Base-by-base conservation (phyloP, 495 filamentous ascomycete genomes). In the Chaetomidium leptoderma region DNA sequence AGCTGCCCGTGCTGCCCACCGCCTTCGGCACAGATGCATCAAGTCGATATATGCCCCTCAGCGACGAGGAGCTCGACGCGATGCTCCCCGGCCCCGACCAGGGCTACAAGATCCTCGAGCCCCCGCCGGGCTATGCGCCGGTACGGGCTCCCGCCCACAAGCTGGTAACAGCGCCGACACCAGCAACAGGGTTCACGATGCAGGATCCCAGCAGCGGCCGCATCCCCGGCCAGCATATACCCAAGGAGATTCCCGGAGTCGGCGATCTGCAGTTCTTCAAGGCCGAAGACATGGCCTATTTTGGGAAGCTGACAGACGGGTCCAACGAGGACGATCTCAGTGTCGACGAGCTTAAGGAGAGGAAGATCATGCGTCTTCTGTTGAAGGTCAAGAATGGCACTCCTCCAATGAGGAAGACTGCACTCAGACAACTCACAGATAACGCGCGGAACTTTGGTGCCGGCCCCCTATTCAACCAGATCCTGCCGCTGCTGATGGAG, bases 301-400 rank as follows among this genome's bases (percentile, higher is more conserved):
- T 99, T 64, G 92, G 93, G 53, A 99, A 97, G 78, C 80, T 99
- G 21, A 91, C 95, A 43, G 95, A 97, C 68, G 90, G 88, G 16
- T 85, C 85, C n/a, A 90, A 99, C 66, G 95, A 99, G 69, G 91
- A 90, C 62, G 78, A 84, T 35, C 85, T 99, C 77, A 89, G 83
- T 39, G 90, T 97, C 13, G 95, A 99, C 26, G 93, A 97, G 67
- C 75, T 99, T 58, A 97, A 97, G 70, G 92, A 99, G 74, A 81
- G 95, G 43, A 99, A 99, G 74, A 99, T 99, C 68, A 97, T 97
- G 92, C 78, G 95, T 51, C 79, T 99, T 44, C 78, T 99, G 37
- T 77, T 99, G 53, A 99, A 97, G 74, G 92, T 99, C 76, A 99
- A 99, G 83, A 99, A 99, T 70, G 95, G 95, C 57, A 97, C 95